Evolutionary conservation across 2,329 filamentous ascomycete species (phyloP).

Genomic region (Canariomyces notabilis): DNA sequence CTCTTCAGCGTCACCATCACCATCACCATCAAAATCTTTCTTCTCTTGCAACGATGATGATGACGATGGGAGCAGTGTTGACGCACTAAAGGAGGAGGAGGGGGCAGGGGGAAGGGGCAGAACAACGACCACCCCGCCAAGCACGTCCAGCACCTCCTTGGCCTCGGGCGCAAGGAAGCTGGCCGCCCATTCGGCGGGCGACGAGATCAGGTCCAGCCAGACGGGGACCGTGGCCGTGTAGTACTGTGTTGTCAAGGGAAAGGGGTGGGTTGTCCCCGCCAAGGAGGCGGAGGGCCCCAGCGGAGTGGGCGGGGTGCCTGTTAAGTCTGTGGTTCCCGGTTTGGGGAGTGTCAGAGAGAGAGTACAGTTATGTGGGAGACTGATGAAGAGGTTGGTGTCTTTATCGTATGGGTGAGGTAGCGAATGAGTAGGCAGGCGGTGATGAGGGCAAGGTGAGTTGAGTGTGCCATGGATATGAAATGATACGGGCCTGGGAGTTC

Average conservation of each 20-base stretch:
- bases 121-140: slow-evolving; percentile 56
- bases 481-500: not conserved
- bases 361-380: not conserved
- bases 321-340: slow-evolving; percentile 28
- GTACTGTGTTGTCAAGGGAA: slow-evolving; percentile 54
- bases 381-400: not conserved
- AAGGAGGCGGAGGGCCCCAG: slow-evolving; percentile 36
- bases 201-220: slow-evolving; percentile 60
- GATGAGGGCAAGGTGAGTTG: not conserved
- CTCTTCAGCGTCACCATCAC: slow-evolving; percentile 5
- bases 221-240: slow-evolving; percentile 57
- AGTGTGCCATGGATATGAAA: not conserved
- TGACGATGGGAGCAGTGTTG: too few relatives aligned
- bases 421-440: not conserved
- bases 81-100: slow-evolving; percentile 1
- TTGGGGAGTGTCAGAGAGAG: slow-evolving; percentile 6
- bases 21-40: too few relatives aligned
- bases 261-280: slow-evolving; percentile 55
- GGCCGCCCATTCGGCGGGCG: slow-evolving; percentile 49
- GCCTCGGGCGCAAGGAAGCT: slow-evolving; percentile 59
- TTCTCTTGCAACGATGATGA: too few relatives aligned
- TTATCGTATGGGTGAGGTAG: too few relatives aligned
- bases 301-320: slow-evolving; percentile 17
- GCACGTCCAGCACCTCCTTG: slow-evolving; percentile 54
- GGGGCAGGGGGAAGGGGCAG: slow-evolving; percentile 37